Evolutionary conservation across 2,329 filamentous ascomycete genomes (phyloP).

Genomic region (Rutstroemia sp.): DNA sequence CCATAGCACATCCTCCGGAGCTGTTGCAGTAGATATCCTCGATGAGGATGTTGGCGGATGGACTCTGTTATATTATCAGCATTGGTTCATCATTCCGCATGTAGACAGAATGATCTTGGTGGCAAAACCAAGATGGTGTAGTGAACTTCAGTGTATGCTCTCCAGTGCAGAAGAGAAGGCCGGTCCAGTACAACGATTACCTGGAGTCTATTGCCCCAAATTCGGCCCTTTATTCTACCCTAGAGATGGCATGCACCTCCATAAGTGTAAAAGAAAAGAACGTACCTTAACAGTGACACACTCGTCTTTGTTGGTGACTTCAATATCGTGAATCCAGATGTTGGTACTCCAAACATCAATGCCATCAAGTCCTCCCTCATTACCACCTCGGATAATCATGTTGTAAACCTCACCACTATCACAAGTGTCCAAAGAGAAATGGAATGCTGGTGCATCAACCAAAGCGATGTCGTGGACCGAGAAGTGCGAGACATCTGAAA

Average conservation of each 20-base stretch:
- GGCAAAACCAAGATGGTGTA: no score
- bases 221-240: no score
- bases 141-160: not conserved
- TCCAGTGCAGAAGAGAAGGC: slow-evolving; percentile 22
- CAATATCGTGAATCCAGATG: slow-evolving; percentile 51
- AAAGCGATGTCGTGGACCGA: slow-evolving; percentile 23
- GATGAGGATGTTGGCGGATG: slow-evolving; percentile 48
- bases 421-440: slow-evolving; percentile 43
- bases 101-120: no score
- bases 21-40: slow-evolving; percentile 57
- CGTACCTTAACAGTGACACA: slow-evolving; percentile 48
- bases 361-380: slow-evolving; percentile 46
- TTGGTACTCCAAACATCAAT: slow-evolving; percentile 48
- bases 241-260: no score
- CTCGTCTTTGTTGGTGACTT: slow-evolving; percentile 56
- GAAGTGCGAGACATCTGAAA: slow-evolving; percentile 17
- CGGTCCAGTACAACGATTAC: no score
- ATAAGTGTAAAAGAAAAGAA: not conserved
- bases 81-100: not conserved
- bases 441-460: slow-evolving; percentile 26
- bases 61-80: slow-evolving; percentile 33
- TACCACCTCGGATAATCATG: slow-evolving; percentile 44
- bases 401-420: slow-evolving; percentile 48
- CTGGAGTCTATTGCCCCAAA: no score
- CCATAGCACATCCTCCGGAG: slow-evolving; percentile 50